Conservation (phyloP, 139 green algal species). For the Edaphochlamys debaryana region DNA sequence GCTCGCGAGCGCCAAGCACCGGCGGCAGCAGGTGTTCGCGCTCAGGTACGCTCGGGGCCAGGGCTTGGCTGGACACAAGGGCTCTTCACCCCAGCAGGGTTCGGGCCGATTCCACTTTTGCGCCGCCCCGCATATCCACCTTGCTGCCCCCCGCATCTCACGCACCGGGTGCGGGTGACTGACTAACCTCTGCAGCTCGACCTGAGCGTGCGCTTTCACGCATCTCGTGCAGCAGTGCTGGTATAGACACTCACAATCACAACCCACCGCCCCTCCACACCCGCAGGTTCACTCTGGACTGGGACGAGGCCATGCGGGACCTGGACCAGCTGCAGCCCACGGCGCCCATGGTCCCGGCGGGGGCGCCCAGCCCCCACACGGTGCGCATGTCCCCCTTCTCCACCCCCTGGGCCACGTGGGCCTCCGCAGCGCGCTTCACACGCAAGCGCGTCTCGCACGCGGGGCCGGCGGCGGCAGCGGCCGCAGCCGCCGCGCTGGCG, state of each 20-base stretch:
- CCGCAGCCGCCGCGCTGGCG: neutral
- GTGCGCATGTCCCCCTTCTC: constrained; percentile 3
- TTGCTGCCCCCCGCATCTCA: too few species aligned
- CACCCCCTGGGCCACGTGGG: constrained; percentile 1
- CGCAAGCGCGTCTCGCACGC: neutral
- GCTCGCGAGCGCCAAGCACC: neutral
- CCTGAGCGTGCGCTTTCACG: too few species aligned
- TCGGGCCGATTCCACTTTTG: neutral
- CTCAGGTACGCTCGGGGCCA: neutral
- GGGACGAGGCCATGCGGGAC: constrained; percentile 20
- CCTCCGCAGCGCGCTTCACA: neutral
- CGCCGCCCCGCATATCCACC: neutral
- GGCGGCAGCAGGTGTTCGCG: neutral
- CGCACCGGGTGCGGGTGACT: neutral
- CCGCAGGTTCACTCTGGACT: constrained; percentile 6
- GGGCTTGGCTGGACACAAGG: neutral
- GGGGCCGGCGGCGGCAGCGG: too few species aligned
- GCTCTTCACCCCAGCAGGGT: neutral
- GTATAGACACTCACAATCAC: too few species aligned
- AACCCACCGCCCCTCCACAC: too few species aligned
- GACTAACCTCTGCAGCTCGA: too few species aligned
- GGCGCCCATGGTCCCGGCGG: too few species aligned
- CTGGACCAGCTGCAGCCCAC: neutral
- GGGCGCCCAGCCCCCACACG: neutral
- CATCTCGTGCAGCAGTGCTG: too few species aligned